These are phyloP conservation scores for Phytophthora cryptogea DNA, from an alignment of 352 stramenopile genomes.

Conservation along the genomic window DNA sequence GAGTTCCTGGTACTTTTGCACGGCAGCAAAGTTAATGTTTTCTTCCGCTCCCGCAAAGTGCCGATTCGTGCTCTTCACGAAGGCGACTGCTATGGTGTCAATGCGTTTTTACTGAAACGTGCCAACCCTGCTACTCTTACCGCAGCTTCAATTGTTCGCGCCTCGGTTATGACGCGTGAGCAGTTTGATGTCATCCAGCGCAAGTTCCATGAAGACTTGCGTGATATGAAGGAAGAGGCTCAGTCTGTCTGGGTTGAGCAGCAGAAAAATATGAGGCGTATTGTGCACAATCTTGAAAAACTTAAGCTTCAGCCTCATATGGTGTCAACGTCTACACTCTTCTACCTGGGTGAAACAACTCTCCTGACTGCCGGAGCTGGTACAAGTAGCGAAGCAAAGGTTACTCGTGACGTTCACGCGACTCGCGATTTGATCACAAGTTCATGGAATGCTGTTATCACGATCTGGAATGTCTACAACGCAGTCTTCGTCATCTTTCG, in stretches of 20 bases:
- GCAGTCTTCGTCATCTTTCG: conserved; percentile 68
- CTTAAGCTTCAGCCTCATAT: conserved; percentile 64
- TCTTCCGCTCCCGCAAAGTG: conserved; percentile 47
- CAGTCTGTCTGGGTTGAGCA: conserved; percentile 47
- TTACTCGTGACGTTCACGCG: conserved; percentile 20
- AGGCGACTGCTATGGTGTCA: conserved; percentile 71
- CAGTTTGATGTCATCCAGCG: conserved; percentile 69
- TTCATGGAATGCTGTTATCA: conserved; percentile 57
- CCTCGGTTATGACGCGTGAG: conserved; percentile 73
- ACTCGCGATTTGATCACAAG: conserved; percentile 31
- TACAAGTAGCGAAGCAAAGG: neutral
- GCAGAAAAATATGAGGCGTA: conserved; percentile 32
- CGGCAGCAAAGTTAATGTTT: conserved; percentile 67
- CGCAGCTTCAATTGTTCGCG: conserved; percentile 50
- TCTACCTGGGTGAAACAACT: conserved; percentile 50
- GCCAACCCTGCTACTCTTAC: conserved; percentile 51
- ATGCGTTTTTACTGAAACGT: conserved; percentile 57
- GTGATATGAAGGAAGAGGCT: conserved; percentile 53
- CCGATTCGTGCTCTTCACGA: conserved; percentile 62
- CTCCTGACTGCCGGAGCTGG: neutral
- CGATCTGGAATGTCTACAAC: conserved; percentile 72
- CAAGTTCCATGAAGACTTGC: conserved; percentile 66
- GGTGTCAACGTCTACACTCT: conserved; percentile 52
- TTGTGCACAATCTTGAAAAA: conserved; percentile 49
- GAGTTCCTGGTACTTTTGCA: conserved; percentile 70